Evolutionary conservation across 352 stramenopile species (phyloP).

Genomic region (Thalassiosira livingstoniorum): DNA sequence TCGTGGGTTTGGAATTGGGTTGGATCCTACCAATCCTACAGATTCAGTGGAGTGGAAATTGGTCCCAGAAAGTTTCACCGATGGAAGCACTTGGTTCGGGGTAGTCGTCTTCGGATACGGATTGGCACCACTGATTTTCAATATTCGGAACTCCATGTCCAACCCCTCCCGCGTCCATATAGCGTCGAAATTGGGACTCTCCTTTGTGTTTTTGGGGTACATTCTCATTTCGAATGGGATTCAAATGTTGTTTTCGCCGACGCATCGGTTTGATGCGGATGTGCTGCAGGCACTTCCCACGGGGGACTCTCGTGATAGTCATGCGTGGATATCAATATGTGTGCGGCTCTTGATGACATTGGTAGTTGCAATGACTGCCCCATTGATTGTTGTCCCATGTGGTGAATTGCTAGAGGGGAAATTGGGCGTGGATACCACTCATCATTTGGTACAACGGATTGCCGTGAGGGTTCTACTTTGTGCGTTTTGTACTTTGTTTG

Average conservation of each 20-base stretch:
- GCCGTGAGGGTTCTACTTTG: constrained; percentile 37
- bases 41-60: constrained; percentile 46
- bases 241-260: constrained; percentile 61
- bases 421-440: constrained; percentile 21
- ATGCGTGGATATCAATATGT: constrained; percentile 52
- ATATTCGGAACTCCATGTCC: constrained; percentile 77
- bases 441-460: constrained; percentile 22
- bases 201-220: constrained; percentile 67
- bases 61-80: constrained; percentile 57
- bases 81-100: constrained; percentile 74
- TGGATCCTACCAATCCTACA: too few species aligned
- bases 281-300: constrained; percentile 71
- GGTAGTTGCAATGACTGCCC: constrained; percentile 68
- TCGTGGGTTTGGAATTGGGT: constrained; percentile 17
- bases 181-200: constrained; percentile 56
- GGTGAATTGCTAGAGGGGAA: constrained; percentile 80
- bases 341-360: constrained; percentile 75
- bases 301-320: too few species aligned
- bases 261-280: constrained; percentile 68
- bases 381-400: constrained; percentile 76
- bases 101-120: constrained; percentile 79
- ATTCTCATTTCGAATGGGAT: constrained; percentile 71
- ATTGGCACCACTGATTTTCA: constrained; percentile 80
- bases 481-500: constrained; percentile 45
- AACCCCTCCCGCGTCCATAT: constrained; percentile 52